A percentile compares a stretch with the other conserved stretches of the same genome.
These are phyloP conservation scores for Erodium moschatum DNA, from an alignment of 441 rosid genomes.

Conservation along the genomic window DNA sequence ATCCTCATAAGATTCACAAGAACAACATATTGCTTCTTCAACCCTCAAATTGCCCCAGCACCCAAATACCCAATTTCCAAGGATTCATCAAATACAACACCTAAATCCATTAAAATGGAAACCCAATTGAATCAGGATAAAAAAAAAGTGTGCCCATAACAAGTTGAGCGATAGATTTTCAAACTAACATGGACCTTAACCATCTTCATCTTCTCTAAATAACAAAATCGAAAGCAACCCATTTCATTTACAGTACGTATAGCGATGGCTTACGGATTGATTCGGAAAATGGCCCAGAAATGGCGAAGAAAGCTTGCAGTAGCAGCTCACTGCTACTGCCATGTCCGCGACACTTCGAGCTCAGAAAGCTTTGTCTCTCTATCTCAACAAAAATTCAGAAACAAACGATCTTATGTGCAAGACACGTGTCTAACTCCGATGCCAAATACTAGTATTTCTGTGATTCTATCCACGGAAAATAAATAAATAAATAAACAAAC, in stretches of 20 bases:
- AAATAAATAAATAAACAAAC: too few relatives aligned
- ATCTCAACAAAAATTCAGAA: not conserved
- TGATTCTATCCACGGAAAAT: not conserved
- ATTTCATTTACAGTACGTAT: constrained; percentile 8
- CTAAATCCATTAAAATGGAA: not conserved
- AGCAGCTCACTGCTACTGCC: constrained; percentile 37
- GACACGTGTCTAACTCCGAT: not conserved
- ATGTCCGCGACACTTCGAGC: constrained; percentile 28
- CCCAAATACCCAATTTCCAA: not conserved
- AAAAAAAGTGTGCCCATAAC: not conserved
- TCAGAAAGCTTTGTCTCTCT: not conserved
- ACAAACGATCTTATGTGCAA: not conserved
- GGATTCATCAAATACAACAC: not conserved
- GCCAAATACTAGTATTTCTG: not conserved
- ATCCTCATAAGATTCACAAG: not conserved
- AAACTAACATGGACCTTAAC: too few relatives aligned
- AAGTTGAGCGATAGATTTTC: not conserved
- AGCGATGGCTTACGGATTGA: constrained; percentile 26
- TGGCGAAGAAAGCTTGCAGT: constrained; percentile 50
- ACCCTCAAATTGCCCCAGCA: not conserved
- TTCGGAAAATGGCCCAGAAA: constrained; percentile 39
- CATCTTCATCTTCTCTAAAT: not conserved
- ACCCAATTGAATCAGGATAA: not conserved
- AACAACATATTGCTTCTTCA: not conserved
- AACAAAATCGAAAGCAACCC: not conserved